Conservation (phyloP, 805 yeast genomes). For the Yarrowia yakushimensis region DNA sequence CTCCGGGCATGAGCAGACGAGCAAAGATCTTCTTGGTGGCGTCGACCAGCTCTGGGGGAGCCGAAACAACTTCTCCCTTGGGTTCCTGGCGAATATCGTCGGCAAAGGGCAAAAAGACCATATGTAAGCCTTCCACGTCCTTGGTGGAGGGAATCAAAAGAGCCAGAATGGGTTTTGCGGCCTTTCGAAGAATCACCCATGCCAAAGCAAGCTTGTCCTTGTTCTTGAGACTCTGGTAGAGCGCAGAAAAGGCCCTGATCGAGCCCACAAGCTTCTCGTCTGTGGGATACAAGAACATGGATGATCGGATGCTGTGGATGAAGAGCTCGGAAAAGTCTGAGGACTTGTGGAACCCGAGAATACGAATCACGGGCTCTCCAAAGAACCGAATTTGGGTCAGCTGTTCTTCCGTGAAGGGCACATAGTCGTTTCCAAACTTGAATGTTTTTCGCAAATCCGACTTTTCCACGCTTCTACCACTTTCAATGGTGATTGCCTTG, state of each 20-base stretch:
- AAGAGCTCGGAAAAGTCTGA: constrained; percentile 40
- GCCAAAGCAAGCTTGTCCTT: constrained; percentile 59
- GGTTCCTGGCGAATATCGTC: constrained; percentile 76
- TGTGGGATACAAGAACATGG: constrained; percentile 67
- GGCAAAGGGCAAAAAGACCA: constrained; percentile 65
- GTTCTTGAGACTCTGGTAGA: constrained; percentile 57
- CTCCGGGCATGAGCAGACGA: constrained; percentile 45
- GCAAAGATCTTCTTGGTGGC: constrained; percentile 38
- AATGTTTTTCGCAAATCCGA: constrained; percentile 41
- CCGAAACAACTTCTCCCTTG: constrained; percentile 26
- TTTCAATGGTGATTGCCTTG: constrained; percentile 40
- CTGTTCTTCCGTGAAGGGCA: constrained; percentile 43
- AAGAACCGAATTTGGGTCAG: constrained; percentile 37
- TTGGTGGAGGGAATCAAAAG: constrained; percentile 55
- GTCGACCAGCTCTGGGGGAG: constrained; percentile 32
- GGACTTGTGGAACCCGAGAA: constrained; percentile 63
- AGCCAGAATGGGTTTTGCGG: constrained; percentile 54
- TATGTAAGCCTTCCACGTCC: constrained; percentile 66
- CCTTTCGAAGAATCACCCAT: constrained; percentile 62
- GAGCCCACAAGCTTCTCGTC: constrained; percentile 60
- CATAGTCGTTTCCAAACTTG: constrained; percentile 42
- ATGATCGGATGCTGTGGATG: constrained; percentile 50
- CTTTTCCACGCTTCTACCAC: constrained; percentile 45
- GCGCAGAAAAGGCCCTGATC: constrained; percentile 58
- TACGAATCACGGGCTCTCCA: constrained; percentile 52